Base-by-base conservation (phyloP, 768 basidiomycete species). In the Rhizopogon roseolus region DNA sequence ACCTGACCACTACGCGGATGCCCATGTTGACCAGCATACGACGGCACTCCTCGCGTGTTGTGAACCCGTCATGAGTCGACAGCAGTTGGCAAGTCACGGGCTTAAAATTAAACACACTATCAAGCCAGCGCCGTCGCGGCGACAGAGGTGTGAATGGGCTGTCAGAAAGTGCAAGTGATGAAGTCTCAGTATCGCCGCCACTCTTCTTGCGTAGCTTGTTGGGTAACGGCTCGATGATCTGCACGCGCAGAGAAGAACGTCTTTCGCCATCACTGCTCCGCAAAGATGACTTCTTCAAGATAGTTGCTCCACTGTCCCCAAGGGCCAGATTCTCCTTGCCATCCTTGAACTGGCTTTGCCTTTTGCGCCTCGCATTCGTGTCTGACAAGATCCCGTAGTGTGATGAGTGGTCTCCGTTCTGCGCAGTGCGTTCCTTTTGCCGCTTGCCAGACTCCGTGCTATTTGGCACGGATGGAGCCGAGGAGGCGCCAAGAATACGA, bases 41-140 rank as follows among this genome's bases (percentile, higher is more conserved):
- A 54, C 84, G 79, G 67, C 90, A 90, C 62, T 89, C 85, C 59
- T 82, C 81, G 46, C 88, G 76, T 6, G 93, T 89, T 39, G 78
- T 82, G 57, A 82, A 76, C 10, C 77, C 68, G 54, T 85, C 82
- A 52, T 79, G 75, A 13, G 75, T 68, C 4, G 87, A 91, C 41
- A 81, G 67, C 10, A 94, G 73, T 25, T 66, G 64, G 61, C 81
- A 82, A 29, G 71, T 76, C 29, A 81, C 73, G 0, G 90, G 84
- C 62, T 87, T 91, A 73, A 92, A 86, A 65, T 82, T 88, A 80
- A 98, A 95, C 40, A 97, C 79, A 62, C 85, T 89, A 41, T 84
- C 84, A 57, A 99, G 81, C 96, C 95, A 98, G 49, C 78, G 81
- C 57, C 82, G 81, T 70, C 71, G 70, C 52, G 75, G 74, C 28